Evolutionary conservation across 176 grass and related monocot species (phyloP), one percentile per base, ranked within the genome.

Genomic region (Musa itinerans): DNA sequence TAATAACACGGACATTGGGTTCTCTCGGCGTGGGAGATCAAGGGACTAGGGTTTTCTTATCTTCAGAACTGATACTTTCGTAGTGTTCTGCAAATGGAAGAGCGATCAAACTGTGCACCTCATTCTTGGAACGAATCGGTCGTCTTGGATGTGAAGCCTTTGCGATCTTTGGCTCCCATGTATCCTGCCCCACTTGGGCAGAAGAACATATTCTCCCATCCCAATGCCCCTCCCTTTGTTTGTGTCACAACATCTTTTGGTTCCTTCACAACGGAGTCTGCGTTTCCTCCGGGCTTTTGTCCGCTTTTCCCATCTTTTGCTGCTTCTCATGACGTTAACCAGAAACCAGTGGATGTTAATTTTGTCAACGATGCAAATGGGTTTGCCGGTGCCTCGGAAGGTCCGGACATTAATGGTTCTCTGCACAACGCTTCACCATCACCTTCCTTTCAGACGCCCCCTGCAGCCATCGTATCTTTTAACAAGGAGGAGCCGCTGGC

Each of bases 91-190:
- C 23, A 66, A 66, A 96, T 96, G 88, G 83, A 80, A 69, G 80
- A 65, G 63, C 68, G 53, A 81, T 80, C 76, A 68, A 85, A 78
- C 53, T 34, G 53, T 2, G 54, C 81, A 74, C 77, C 83, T 34
- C 50, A 63, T 86, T 51, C 11, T 0, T 54, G 55, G n/a, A 69
- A 83, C 19, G 79, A 89, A 66, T 26, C 85, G 64, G 65, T 50
- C 17, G 89, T 89, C 53, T 11, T 96, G 29, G 92, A 96, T 65
- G 89, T 86, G 55, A 89, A 96, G 78, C 92, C 92, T 63, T 79
- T 96, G 83, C 83, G 86, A 70, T 87, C 84, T 57, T 80, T 96
- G 76, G 81, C 89, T 69, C 92, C 92, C 26, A 96, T 96, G 92
- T 92, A 92, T 66, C 92, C 92, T 54, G 86, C 89, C 1, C 72